Conservation (phyloP, 2,329 filamentous ascomycete genomes). For the Bipolaris oryzae region DNA sequence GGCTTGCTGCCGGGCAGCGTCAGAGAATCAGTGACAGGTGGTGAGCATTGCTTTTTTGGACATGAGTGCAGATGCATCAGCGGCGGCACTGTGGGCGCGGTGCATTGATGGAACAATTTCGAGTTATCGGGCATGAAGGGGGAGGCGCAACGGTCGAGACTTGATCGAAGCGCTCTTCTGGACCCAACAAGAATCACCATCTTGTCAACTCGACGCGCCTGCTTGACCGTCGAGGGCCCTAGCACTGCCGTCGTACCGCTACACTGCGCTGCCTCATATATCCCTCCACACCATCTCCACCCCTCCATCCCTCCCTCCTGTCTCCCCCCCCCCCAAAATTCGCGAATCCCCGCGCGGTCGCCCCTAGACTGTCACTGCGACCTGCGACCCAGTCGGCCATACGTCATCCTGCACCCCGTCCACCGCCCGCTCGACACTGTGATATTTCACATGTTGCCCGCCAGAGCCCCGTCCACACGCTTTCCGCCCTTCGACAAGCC, state of each 20-base stretch:
- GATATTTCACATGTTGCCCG: conserved; percentile 38
- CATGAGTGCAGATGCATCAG: conserved; percentile 8
- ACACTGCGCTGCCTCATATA: conserved; percentile 1
- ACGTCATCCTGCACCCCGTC: conserved; percentile 33
- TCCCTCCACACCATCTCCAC: background rate
- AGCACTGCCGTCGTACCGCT: conserved; percentile 14
- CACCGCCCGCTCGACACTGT: conserved; percentile 20
- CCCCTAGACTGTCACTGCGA: conserved; percentile 12
- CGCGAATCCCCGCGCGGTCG: conserved; percentile 12
- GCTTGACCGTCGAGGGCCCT: conserved; percentile 10
- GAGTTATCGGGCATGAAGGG: conserved; percentile 20
- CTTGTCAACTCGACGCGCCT: conserved; percentile 19
- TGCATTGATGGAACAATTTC: conserved; percentile 26
- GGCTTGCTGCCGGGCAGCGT: conserved; percentile 14
- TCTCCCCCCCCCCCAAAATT: conserved; percentile 2
- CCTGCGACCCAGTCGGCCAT: conserved; percentile 15
- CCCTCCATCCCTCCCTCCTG: background rate
- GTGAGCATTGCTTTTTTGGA: conserved; percentile 3
- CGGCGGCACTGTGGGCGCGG: background rate
- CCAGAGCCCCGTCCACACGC: conserved; percentile 28
- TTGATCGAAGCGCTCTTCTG: conserved; percentile 34
- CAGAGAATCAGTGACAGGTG: too few relatives aligned
- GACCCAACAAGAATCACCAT: conserved; percentile 39
- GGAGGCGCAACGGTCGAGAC: conserved; percentile 28
- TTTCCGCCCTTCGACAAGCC: conserved; percentile 37